A percentile compares a stretch with the other conserved stretches of the same genome.
Evolutionary conservation across 345 rosid species (phyloP).

Genomic region (Arabidopsis suecica): DNA sequence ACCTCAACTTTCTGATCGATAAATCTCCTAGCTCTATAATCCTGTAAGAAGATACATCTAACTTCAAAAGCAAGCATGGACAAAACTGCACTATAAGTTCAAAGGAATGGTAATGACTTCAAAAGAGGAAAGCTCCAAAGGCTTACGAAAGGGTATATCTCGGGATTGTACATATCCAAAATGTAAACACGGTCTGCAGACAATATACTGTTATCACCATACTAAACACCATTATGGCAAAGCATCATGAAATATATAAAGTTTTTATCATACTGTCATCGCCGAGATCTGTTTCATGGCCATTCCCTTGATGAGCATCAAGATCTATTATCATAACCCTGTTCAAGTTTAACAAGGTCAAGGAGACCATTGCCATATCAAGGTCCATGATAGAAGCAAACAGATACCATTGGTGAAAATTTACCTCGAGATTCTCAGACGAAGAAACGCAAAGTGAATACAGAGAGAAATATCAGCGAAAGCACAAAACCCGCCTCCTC

Average conservation of each 20-base stretch:
- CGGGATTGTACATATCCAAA: constrained; percentile 88
- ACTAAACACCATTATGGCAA: constrained; percentile 20
- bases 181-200: constrained; percentile 78
- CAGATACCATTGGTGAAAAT: constrained; percentile 1
- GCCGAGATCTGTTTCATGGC: constrained; percentile 88
- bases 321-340: constrained; percentile 99
- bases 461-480: constrained; percentile 93
- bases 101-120: constrained; percentile 5
- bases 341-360: constrained; percentile 35
- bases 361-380: constrained; percentile 10
- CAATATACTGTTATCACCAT: constrained; percentile 30
- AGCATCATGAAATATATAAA: background rate
- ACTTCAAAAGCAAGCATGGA: constrained; percentile 26
- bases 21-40: constrained; percentile 71
- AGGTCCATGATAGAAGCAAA: constrained; percentile 12
- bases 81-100: background rate
- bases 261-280: constrained; percentile 63
- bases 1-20: constrained; percentile 87
- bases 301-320: constrained; percentile 99
- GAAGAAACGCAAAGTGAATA: constrained; percentile 77
- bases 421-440: constrained; percentile 72
- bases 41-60: constrained; percentile 50
- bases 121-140: constrained; percentile 21
- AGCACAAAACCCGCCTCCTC: constrained; percentile 93
- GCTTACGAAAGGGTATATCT: constrained; percentile 89